Conservation (phyloP, 169 alveolate species). For the Babesia divergens region DNA sequence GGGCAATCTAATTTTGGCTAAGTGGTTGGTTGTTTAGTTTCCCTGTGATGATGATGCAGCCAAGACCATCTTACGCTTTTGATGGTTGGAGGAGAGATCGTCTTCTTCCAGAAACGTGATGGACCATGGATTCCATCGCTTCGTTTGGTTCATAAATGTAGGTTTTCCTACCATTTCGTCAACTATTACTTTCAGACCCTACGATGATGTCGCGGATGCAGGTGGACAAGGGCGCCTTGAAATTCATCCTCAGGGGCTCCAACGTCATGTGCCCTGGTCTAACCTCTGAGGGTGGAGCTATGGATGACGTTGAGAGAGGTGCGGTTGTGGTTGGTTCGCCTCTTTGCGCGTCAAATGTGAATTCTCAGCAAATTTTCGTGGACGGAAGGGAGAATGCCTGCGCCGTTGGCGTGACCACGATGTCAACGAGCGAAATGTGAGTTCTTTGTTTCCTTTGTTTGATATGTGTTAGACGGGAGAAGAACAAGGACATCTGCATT, state of each 20-base stretch:
- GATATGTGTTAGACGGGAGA: constrained; percentile 62
- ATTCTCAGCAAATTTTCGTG: constrained; percentile 82
- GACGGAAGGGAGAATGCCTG: constrained; percentile 92
- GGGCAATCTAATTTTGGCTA: constrained; percentile 77
- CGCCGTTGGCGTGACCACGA: constrained; percentile 91
- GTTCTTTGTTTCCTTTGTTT: constrained; percentile 5
- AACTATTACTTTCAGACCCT: constrained; percentile 77
- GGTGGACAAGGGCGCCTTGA: constrained; percentile 94
- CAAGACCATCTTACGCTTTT: constrained; percentile 78
- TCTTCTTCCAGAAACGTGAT: constrained; percentile 86
- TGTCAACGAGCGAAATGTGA: constrained; percentile 91
- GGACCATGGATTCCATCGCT: constrained; percentile 94
- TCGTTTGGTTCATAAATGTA: constrained; percentile 90
- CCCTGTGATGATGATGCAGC: constrained; percentile 45
- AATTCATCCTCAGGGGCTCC: constrained; percentile 93
- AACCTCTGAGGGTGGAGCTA: constrained; percentile 91
- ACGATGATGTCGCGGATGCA: constrained; percentile 94
- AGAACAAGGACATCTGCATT: constrained; percentile 89
- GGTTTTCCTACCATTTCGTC: background rate
- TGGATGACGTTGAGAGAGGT: constrained; percentile 87
- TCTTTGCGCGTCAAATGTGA: background rate
- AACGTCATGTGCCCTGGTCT: constrained; percentile 97
- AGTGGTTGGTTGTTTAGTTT: constrained; percentile 67
- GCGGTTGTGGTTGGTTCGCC: constrained; percentile 73
- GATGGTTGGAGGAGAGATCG: constrained; percentile 75